phyloP scores from a whole-genome alignment of 2,329 filamentous ascomycete genomes.

The Dothideomycetes sp. region DNA sequence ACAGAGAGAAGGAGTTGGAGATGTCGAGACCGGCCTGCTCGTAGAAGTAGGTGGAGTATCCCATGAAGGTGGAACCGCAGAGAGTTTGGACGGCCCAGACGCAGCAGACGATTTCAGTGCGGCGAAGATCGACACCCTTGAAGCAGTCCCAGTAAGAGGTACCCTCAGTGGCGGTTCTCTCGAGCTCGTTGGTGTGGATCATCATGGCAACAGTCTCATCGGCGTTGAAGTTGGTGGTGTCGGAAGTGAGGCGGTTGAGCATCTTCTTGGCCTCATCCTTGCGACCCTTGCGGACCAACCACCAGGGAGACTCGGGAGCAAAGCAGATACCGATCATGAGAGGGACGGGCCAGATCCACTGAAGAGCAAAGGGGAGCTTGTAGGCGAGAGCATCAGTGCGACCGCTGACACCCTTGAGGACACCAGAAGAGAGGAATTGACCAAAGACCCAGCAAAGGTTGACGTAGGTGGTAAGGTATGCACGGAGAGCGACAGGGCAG shows the following conservation, averaged over 20 bases:
- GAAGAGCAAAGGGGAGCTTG: slow-evolving; percentile 25
- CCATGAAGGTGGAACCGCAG: slow-evolving; percentile 20
- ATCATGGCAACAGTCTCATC: slow-evolving; percentile 17
- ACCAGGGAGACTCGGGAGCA: slow-evolving; percentile 21
- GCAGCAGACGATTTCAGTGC: slow-evolving; percentile 23
- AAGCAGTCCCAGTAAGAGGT: slow-evolving; percentile 27
- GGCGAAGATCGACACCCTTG: slow-evolving; percentile 21
- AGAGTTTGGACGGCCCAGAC: slow-evolving; percentile 22
- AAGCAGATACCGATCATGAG: slow-evolving; percentile 19
- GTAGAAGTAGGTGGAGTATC: slow-evolving; percentile 25
- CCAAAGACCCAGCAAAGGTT: slow-evolving; percentile 53
- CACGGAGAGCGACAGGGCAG: slow-evolving; percentile 47
- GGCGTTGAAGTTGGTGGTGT: slow-evolving; percentile 10
- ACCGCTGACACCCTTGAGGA: slow-evolving; percentile 18
- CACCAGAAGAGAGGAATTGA: slow-evolving; percentile 38
- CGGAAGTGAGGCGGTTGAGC: slow-evolving; percentile 9
- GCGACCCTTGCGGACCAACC: slow-evolving; percentile 18
- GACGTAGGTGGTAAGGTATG: slow-evolving; percentile 49
- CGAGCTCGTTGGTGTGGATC: slow-evolving; percentile 17
- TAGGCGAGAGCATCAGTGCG: slow-evolving; percentile 14
- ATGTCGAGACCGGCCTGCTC: slow-evolving; percentile 23
- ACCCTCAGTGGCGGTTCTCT: slow-evolving; percentile 18
- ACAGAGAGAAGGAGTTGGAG: slow-evolving; percentile 14
- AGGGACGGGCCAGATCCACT: slow-evolving; percentile 37
- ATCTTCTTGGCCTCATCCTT: slow-evolving; percentile 16